Evolutionary conservation across 225 moss, liverwort and hornwort species (phyloP), one percentile per base, ranked within the genome.

Genomic region (Pseudisothecium myosuroides): DNA sequence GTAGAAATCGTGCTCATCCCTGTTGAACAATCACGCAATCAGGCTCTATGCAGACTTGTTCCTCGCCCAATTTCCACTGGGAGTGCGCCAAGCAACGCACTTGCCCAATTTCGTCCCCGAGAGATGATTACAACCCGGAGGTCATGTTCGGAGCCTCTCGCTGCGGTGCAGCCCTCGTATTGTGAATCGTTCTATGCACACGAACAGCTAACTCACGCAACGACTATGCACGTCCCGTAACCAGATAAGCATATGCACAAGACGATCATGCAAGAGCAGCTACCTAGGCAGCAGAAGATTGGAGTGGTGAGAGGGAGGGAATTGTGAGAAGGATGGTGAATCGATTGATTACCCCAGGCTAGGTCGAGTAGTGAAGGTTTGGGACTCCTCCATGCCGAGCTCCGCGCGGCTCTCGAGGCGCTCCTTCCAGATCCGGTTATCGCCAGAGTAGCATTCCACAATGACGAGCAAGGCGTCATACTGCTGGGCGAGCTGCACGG

Each of bases 381-480:
- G 93, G n/a, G 91, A 85, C 49, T 86, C 86, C 15, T 84, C 84
- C 89, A 90, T 91, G 79, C 91, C 93, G n/a, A 90, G 82, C 69
- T 81, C 85, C 34, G 92, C 93, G 23, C 96, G 94, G 56, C 85
- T 86, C 85, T 95, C 95, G 23, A 96, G 93, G 68, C 96, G 87
- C 56, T 89, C 88, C 82, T 92, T 94, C 96, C 96, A 95, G 82
- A 95, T 90, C 56, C 83, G 80, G 37, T 86, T 87, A 80, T 95
- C 83, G 22, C 88, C 81, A 34, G 95, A 93, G 69, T 87, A 86
- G 90, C 95, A 95, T 92, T 96, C 96, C 81, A 96, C 95, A 36
- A 96, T 87, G 47, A 94, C 91, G 36, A 95, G 90, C 55, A 64
- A 62, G 74, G 90, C 92, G 21, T 34, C 88, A 36, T 89, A 82